Conservation (phyloP, 306 rosid species). For the Dryas octopetala region DNA sequence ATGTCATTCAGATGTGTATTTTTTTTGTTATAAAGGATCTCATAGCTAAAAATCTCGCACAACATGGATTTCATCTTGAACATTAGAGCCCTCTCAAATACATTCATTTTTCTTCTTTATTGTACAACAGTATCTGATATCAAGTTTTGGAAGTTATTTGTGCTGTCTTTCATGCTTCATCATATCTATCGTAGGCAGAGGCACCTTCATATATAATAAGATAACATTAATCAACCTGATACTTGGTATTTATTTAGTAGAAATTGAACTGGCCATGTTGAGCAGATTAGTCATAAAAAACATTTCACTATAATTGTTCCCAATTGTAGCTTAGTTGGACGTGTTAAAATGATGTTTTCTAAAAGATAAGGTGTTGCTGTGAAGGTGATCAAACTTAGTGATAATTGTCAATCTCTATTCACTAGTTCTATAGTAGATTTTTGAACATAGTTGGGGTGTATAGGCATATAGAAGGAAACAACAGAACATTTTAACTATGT, state of each 20-base stretch:
- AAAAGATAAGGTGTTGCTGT: neutral
- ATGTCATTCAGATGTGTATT: neutral
- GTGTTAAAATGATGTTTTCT: neutral
- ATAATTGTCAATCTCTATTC: neutral
- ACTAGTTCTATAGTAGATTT: neutral
- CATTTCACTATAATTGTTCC: neutral
- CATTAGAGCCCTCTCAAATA: neutral
- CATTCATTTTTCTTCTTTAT: neutral
- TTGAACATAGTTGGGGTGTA: neutral
- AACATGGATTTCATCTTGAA: neutral
- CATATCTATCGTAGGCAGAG: neutral
- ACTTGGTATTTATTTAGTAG: neutral
- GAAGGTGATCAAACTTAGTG: neutral
- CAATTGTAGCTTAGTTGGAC: neutral
- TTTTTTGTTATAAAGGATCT: neutral
- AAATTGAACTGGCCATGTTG: neutral
- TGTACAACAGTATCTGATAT: neutral
- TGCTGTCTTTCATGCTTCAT: neutral
- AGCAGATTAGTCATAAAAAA: neutral
- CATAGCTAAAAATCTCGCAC: neutral
- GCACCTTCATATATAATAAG: neutral
- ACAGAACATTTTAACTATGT: neutral
- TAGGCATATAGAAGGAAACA: slow-evolving; percentile 1
- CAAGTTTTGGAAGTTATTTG: slow-evolving; percentile 7
- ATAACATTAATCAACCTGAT: neutral